Percentiles rank a stretch among this genome's conserved stretches.
Evolutionary conservation across 768 basidiomycete genomes (phyloP).

Genomic region (Trametes punicea): DNA sequence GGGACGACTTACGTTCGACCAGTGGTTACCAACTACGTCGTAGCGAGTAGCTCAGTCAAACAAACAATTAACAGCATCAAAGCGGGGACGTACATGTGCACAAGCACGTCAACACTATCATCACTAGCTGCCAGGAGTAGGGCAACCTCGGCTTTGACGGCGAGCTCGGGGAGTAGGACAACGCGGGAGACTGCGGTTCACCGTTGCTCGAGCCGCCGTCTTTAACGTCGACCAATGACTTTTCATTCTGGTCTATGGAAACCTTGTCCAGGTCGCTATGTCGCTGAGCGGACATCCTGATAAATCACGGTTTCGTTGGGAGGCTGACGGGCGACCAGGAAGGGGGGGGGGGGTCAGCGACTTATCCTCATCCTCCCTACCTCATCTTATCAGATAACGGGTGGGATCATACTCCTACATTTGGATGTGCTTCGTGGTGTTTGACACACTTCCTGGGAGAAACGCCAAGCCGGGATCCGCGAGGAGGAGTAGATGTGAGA

Average conservation of each 20-base stretch:
- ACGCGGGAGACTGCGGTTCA: not conserved
- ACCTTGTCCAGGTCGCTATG: slow-evolving; percentile 19
- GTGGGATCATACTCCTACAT: not conserved
- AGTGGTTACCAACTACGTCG: slow-evolving; percentile 39
- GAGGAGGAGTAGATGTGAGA: slow-evolving; percentile 11
- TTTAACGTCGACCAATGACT: slow-evolving; percentile 8
- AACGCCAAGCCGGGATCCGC: not conserved
- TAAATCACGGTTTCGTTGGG: not conserved
- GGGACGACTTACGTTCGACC: slow-evolving; percentile 36
- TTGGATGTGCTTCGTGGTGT: not conserved
- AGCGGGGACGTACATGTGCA: slow-evolving; percentile 35
- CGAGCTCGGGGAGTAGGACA: slow-evolving; percentile 2
- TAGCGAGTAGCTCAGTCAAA: not conserved
- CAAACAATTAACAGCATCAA: not conserved
- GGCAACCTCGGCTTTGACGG: slow-evolving; percentile 32
- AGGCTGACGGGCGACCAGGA: not conserved
- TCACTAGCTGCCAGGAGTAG: slow-evolving; percentile 33
- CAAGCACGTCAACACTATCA: slow-evolving; percentile 38
- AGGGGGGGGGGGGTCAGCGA: slow-evolving; percentile 12
- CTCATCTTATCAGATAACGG: slow-evolving; percentile 29
- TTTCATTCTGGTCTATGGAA: slow-evolving; percentile 20
- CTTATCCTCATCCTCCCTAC: not conserved
- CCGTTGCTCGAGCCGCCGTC: slow-evolving; percentile 8
- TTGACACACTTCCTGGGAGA: slow-evolving; percentile 5
- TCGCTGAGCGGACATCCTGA: slow-evolving; percentile 14